Evolutionary conservation across 345 rosid genomes (phyloP).

Genomic region (Aquilaria yunnanensis): DNA sequence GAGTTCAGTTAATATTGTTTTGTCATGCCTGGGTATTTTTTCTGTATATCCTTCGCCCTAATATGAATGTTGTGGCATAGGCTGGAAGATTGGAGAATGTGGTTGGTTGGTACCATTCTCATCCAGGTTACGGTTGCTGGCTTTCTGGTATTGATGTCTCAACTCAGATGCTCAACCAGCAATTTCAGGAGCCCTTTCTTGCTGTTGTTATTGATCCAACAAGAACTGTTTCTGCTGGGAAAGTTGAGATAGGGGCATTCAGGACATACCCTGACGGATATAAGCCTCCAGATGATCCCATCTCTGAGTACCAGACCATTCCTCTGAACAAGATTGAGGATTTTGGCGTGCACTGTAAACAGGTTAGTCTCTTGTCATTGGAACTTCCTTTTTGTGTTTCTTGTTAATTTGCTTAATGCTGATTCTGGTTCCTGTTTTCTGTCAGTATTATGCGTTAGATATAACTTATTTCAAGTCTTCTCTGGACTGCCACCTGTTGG

Average conservation of each 20-base stretch:
- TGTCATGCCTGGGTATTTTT: too few species aligned
- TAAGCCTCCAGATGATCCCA: constrained; percentile 74
- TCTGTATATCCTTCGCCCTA: too few species aligned
- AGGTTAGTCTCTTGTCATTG: constrained; percentile 35
- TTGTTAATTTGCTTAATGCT: constrained; percentile 6
- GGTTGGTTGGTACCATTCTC: constrained; percentile 96
- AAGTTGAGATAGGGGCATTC: constrained; percentile 99
- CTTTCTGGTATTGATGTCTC: constrained; percentile 98
- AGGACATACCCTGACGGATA: constrained; percentile 96
- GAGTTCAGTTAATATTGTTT: too few species aligned
- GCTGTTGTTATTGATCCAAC: constrained; percentile 99
- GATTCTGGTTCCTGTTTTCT: constrained; percentile 10
- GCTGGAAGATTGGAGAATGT: constrained; percentile 97
- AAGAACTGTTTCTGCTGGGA: constrained; percentile 99
- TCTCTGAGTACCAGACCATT: constrained; percentile 93
- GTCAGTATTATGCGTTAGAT: constrained; percentile 89
- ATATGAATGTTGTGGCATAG: constrained; percentile 24
- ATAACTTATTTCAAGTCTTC: constrained; percentile 96
- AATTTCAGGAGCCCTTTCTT: constrained; percentile 92
- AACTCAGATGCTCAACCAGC: constrained; percentile 98
- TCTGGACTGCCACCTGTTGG: constrained; percentile 94
- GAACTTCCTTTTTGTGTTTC: not conserved
- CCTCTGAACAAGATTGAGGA: constrained; percentile 92
- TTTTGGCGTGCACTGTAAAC: constrained; percentile 95
- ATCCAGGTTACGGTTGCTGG: constrained; percentile 99